Conservation (phyloP, 2,329 filamentous ascomycete genomes). For the Calonectria pseudoreteaudii region DNA sequence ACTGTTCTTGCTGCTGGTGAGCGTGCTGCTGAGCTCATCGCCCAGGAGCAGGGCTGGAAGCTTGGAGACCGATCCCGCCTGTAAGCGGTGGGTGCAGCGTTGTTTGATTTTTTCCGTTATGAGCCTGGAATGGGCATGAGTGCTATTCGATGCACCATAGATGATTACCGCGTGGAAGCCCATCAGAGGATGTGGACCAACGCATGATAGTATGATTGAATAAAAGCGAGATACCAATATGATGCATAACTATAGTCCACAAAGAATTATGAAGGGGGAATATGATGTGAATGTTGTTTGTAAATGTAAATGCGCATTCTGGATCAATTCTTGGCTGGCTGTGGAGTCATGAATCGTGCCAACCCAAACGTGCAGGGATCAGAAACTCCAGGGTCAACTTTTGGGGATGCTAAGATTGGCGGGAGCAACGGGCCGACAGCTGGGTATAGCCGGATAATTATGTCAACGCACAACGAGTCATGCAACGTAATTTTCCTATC, state of each 20-base stretch:
- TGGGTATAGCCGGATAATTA: not conserved
- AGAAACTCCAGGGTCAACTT: not conserved
- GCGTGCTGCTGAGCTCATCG: constrained; percentile 84
- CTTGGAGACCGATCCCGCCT: constrained; percentile 46
- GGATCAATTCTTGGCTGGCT: not conserved
- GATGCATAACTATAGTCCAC: not conserved
- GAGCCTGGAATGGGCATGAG: constrained; percentile 8
- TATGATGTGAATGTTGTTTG: not conserved
- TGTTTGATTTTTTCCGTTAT: constrained; percentile 4
- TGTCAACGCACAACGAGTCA: not conserved
- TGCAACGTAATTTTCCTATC: not conserved
- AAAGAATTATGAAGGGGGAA: not conserved
- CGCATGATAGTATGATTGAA: constrained; percentile 22
- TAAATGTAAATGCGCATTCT: not conserved
- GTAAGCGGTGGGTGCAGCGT: constrained; percentile 33
- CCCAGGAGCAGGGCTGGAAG: constrained; percentile 71
- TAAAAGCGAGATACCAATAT: constrained; percentile 25
- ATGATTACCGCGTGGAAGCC: constrained; percentile 24
- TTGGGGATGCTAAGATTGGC: not conserved
- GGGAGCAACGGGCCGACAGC: constrained; percentile 24
- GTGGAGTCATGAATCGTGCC: not conserved
- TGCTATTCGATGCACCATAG: constrained; percentile 24
- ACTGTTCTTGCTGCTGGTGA: constrained; percentile 88
- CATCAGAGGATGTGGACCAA: constrained; percentile 23
- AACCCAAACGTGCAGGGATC: not conserved